Evolutionary conservation across 257 asterid species (phyloP), one percentile per base, ranked within the genome.

Genomic region (Orobanche coerulescens): DNA sequence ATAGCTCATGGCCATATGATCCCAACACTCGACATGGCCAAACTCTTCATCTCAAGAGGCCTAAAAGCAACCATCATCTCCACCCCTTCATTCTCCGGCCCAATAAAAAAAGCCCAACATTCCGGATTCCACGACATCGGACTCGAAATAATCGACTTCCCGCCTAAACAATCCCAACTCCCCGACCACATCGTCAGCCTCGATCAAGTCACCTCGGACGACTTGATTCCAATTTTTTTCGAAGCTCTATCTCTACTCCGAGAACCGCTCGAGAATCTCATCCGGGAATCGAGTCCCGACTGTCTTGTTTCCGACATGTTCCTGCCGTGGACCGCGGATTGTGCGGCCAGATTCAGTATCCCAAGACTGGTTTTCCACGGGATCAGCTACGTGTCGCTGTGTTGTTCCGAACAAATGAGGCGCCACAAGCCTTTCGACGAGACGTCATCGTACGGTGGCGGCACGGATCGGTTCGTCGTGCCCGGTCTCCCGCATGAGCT

Each of bases 361-460:
- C 87, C 95, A 0, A 71, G 95, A 19, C 43, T 83, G 74, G 65
- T 72, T 40, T 81, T 86, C 44, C 78, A 77, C 28, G 92, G 89
- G 1, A 57, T 76, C 0, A 56, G 85, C 50, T 75, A 26, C 49
- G 74, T 86, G n/a, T 46, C 91, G 0, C 58, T 56, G 13, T 78
- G 78, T 51, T 49, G 25, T 30, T 1, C 53, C 0, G 73, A 68
- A 63, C 62, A 68, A 12, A 65, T 71, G 73, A 18, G 19, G 5
- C 58, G 36, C 4, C 69, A 69, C 63, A 60, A 65, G 54, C 86
- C 81, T 7, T 72, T 31, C 56, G 39, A 58, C 15, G 30, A 58
- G 0, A 77, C 74, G 5, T 42, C 31, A 0, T 77, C 77, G 0
- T n/a, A n/a, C n/a, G n/a, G n/a, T n/a, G n/a, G n/a, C n/a, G 83